phyloP scores from a whole-genome alignment of 768 basidiomycete genomes.

The Lactarius evosmus region DNA sequence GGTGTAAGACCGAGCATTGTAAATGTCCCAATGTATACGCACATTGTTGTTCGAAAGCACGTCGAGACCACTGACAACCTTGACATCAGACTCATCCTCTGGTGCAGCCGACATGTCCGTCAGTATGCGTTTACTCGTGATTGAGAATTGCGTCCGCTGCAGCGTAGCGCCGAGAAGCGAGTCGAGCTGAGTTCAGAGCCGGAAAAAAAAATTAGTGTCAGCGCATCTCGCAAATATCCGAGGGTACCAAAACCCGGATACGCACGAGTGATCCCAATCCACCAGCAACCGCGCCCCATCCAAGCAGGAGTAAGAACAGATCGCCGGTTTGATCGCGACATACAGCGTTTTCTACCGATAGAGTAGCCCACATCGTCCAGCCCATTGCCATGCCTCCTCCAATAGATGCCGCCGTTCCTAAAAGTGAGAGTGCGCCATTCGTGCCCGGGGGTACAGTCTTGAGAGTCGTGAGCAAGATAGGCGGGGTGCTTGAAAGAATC shows the following conservation, averaged over 20 bases:
- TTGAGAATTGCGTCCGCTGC: conserved; percentile 74
- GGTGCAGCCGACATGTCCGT: conserved; percentile 47
- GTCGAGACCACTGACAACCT: conserved; percentile 59
- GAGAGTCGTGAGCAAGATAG: conserved; percentile 77
- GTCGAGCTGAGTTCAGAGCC: conserved; percentile 54
- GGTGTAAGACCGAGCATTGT: background rate
- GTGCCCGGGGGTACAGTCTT: conserved; percentile 80
- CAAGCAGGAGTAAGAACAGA: conserved; percentile 44
- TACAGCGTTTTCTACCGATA: conserved; percentile 59
- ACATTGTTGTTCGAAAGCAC: conserved; percentile 86
- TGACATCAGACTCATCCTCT: conserved; percentile 42
- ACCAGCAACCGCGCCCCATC: conserved; percentile 65
- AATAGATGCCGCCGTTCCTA: conserved; percentile 71
- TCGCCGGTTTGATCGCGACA: conserved; percentile 45
- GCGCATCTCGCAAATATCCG: background rate
- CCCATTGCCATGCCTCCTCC: conserved; percentile 76
- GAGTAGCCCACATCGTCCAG: conserved; percentile 48
- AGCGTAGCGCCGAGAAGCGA: conserved; percentile 85
- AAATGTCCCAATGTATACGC: conserved; percentile 27
- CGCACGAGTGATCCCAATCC: conserved; percentile 76
- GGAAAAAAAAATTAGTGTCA: background rate
- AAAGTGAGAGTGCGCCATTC: conserved; percentile 79
- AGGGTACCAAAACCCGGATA: conserved; percentile 20
- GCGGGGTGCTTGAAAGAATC: conserved; percentile 67
- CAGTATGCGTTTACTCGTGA: conserved; percentile 56